Conservation (phyloP, 2,329 filamentous ascomycete genomes). For the Neurospora sp. region DNA sequence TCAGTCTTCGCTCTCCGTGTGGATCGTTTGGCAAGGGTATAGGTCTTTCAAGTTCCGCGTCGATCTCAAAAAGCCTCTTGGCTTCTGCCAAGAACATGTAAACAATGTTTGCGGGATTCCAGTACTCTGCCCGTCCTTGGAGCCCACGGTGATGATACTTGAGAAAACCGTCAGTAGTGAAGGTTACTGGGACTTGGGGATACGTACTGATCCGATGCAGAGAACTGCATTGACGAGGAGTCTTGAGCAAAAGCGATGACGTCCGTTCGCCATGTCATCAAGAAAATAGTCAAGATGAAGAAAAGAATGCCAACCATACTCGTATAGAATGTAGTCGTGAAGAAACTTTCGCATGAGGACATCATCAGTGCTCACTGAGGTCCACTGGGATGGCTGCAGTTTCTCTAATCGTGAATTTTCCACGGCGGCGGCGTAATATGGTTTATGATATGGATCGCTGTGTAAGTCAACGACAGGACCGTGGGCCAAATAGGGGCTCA, state of each 20-base stretch:
- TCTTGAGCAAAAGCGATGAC: slow-evolving; percentile 27
- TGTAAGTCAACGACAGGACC: background rate
- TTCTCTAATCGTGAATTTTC: slow-evolving; percentile 24
- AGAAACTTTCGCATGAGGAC: slow-evolving; percentile 39
- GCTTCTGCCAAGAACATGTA: slow-evolving; percentile 29
- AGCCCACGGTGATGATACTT: slow-evolving; percentile 22
- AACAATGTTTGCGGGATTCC: slow-evolving; percentile 24
- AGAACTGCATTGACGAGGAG: slow-evolving; percentile 30
- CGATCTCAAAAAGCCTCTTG: slow-evolving; percentile 25
- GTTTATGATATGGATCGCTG: slow-evolving; percentile 23
- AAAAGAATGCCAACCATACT: slow-evolving; percentile 26
- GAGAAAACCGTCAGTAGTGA: background rate
- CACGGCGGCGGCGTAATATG: slow-evolving; percentile 27
- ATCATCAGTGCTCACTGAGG: slow-evolving; percentile 25
- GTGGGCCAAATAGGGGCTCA: background rate
- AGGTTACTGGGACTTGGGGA: background rate
- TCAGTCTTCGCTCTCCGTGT: slow-evolving; percentile 9
- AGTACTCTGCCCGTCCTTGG: slow-evolving; percentile 22
- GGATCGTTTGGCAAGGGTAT: slow-evolving; percentile 7
- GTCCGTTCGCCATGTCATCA: slow-evolving; percentile 25
- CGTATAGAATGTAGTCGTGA: slow-evolving; percentile 55
- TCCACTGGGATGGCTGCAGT: slow-evolving; percentile 27
- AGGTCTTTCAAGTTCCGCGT: slow-evolving; percentile 10
- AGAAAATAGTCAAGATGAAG: slow-evolving; percentile 32
- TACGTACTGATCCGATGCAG: slow-evolving; percentile 27